Base-by-base conservation (phyloP, 192 early-diverging fungal genomes). In the Phycomyces blakesleeanus region DNA sequence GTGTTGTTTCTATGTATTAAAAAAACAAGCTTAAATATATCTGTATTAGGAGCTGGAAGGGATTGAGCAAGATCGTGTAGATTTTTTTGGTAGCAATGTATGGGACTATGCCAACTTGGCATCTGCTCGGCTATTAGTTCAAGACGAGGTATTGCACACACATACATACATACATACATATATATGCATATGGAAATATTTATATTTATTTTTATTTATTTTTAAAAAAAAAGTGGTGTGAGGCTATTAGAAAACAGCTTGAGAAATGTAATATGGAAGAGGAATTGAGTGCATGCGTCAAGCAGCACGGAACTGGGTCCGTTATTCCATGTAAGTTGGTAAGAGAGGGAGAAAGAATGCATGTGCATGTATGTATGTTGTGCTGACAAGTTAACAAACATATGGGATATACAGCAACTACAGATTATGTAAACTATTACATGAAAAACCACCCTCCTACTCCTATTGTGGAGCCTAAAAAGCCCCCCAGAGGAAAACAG, bases 141-240 rank as follows among this genome's bases (percentile, higher is more conserved):
- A 69, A 55, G 50, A 69, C 38, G 55, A 62, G 29, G 67, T 69
- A 51, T 42, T n/a, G 41, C 25, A 24, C 14, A 15, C 34, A 20
- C 3, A n/a, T n/a, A n/a, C n/a, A n/a, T n/a, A n/a, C n/a, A n/a
- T n/a, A n/a, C n/a, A n/a, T n/a, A n/a, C n/a, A n/a, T n/a, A n/a
- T n/a, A n/a, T n/a, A n/a, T n/a, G n/a, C n/a, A n/a, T n/a, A n/a
- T n/a, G n/a, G n/a, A n/a, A n/a, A n/a, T n/a, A n/a, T n/a, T n/a
- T n/a, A n/a, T n/a, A n/a, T n/a, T n/a, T n/a, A n/a, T n/a, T n/a
- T n/a, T n/a, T n/a, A n/a, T n/a, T n/a, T n/a, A n/a, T n/a, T n/a
- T n/a, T n/a, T n/a, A n/a, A n/a, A n/a, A 41, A n/a, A 22, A 26
- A 34, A 69, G 67, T 69, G 67, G 60, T 63, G 67, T 29, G 67